Base-by-base conservation (phyloP, 176 grass and related monocot genomes). In the Rhynchospora pubera region DNA sequence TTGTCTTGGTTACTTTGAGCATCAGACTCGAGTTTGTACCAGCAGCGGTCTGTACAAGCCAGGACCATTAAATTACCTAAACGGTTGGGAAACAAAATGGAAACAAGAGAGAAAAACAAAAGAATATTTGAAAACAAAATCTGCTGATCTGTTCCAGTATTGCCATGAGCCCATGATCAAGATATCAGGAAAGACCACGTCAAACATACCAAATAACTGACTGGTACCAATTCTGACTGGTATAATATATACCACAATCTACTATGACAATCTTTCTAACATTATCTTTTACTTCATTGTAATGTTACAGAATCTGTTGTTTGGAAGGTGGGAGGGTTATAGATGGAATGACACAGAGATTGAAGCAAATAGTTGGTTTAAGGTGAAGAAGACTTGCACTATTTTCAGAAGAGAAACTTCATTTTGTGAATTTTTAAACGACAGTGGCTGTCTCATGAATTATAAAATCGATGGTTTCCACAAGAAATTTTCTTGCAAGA, bases 271-370 rank as follows among this genome's bases (percentile, higher is more conserved):
- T 14, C 21, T 75, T 21, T 52, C 47, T 75, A 24, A 73, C 26
- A 44, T 51, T 15, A 1, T 67, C 46, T 24, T 3, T 12, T 50
- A 13, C 7, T 28, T 79, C 70, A 12, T 26, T 48, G 16, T 71
- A 58, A 48, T 61, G 14, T 39, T 57, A 84, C 89, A 94, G 92
- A 94, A 86, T 52, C 57, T 86, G 16, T 61, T 84, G 62, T 78
- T 94, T 67, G 65, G 86, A 46, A 82, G 26, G 79, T 97, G 94
- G 91, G 88, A 97, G 18, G 91, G 90, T 7, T 89, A 92, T 84
- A 85, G 21, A 62, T 82, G 32, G 47, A 65, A 56, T 58, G 76
- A 72, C 3, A 23, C 65, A 67, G 48, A 55, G n/a, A 83, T 63
- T 55, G 66, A 85, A 65, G 32, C 61, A 28, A 77, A 74, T 19